Evolutionary conservation across 495 filamentous ascomycete species (phyloP).

Genomic region (Xylaria cubensis): DNA sequence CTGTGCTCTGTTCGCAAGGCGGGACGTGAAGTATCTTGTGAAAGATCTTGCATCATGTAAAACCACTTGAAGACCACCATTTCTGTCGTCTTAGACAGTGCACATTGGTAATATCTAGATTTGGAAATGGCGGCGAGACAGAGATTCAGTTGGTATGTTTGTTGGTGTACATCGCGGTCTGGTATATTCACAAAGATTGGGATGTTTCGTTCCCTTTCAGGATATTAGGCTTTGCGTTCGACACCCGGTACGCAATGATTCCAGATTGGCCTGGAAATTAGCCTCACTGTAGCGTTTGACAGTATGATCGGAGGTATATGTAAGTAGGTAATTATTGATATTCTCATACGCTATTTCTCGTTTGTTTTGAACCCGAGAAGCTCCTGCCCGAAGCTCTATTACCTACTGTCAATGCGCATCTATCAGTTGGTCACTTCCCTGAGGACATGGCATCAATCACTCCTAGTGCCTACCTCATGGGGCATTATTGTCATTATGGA

Average conservation of each 20-base stretch:
- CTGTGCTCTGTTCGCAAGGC: conserved; percentile 6
- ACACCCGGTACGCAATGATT: background rate
- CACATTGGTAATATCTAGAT: background rate
- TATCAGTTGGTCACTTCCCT: background rate
- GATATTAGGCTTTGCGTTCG: background rate
- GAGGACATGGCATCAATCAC: background rate
- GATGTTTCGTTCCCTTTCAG: background rate
- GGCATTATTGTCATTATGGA: background rate
- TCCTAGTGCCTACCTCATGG: background rate
- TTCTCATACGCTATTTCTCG: background rate
- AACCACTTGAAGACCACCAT: background rate
- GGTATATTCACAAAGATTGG: background rate
- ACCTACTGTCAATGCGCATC: no score
- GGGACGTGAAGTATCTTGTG: background rate
- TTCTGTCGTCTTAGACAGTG: conserved; percentile 24
- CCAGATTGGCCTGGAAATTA: background rate
- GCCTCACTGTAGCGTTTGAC: background rate
- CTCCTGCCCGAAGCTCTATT: background rate
- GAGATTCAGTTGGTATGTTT: background rate
- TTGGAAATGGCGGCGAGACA: conserved; percentile 24
- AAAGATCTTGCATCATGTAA: conserved; percentile 7
- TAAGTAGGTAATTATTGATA: background rate
- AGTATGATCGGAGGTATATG: background rate
- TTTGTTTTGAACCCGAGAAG: background rate
- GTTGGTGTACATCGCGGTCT: background rate